Evolutionary conservation across 768 basidiomycete genomes (phyloP).

Genomic region (Lactifluus rugatus): DNA sequence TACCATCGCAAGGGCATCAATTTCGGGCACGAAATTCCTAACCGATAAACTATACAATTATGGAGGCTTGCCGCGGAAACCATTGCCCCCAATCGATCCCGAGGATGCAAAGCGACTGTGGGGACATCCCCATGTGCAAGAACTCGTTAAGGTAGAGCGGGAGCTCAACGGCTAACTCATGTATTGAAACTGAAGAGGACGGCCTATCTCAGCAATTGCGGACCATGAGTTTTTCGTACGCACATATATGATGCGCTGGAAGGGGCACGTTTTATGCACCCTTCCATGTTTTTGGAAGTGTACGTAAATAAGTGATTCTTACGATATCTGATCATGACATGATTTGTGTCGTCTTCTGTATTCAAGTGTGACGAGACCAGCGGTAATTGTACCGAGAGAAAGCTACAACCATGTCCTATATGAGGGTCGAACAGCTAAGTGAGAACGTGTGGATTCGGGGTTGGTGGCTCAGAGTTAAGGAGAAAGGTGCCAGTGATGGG

Average conservation of each 20-base stretch:
- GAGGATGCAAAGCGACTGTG: constrained; percentile 52
- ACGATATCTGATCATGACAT: background rate
- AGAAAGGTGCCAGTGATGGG: background rate
- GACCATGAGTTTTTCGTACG: background rate
- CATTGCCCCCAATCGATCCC: constrained; percentile 56
- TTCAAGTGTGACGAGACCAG: background rate
- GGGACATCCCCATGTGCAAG: constrained; percentile 62
- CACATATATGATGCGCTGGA: background rate
- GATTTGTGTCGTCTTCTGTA: background rate
- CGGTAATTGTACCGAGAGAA: no score
- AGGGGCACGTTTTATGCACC: background rate
- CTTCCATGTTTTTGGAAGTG: no score
- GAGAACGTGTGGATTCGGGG: background rate
- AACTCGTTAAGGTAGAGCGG: constrained; percentile 55
- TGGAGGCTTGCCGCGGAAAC: constrained; percentile 69
- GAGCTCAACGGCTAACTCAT: constrained; percentile 34
- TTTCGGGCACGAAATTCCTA: constrained; percentile 78
- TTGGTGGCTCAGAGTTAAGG: background rate
- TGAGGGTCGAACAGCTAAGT: background rate
- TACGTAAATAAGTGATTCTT: background rate
- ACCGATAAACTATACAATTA: constrained; percentile 70
- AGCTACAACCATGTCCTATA: background rate
- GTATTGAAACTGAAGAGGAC: no score
- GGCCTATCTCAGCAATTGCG: background rate
- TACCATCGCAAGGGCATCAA: constrained; percentile 64